Percentiles rank a stretch among this genome's conserved stretches.
Evolutionary conservation across 805 yeast genomes (phyloP).

Genomic region (Alloascoidea hylecoeti): DNA sequence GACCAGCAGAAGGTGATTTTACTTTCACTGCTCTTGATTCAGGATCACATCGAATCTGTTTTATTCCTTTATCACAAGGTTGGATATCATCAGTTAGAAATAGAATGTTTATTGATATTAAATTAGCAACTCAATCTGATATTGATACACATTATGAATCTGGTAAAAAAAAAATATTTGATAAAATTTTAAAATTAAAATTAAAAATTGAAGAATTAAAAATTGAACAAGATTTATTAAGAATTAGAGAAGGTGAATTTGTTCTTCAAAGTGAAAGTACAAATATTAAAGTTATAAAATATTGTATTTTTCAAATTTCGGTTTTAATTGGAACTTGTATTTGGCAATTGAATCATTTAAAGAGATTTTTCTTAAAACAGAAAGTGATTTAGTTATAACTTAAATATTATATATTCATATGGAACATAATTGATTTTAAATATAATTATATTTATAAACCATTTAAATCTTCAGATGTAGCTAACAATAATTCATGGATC

Average conservation of each 20-base stretch:
- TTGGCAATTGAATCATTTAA: conserved; percentile 67
- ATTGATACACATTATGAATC: conserved; percentile 49
- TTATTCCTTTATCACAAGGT: conserved; percentile 41
- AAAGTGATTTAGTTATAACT: conserved; percentile 55
- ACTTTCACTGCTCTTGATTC: conserved; percentile 71
- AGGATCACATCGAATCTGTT: conserved; percentile 78
- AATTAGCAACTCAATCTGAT: conserved; percentile 47
- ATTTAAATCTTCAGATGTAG: no score
- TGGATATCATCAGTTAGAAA: conserved; percentile 50
- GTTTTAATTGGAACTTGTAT: conserved; percentile 58
- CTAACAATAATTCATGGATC: no score
- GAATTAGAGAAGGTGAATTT: conserved; percentile 55
- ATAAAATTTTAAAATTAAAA: neutral
- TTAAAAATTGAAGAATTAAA: neutral
- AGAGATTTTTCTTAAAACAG: conserved; percentile 75
- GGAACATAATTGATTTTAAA: no score
- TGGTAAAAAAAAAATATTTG: conserved; percentile 2
- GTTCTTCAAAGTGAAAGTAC: conserved; percentile 68
- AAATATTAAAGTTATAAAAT: conserved; percentile 54
- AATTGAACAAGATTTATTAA: neutral
- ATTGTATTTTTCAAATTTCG: conserved; percentile 61
- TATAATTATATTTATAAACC: no score
- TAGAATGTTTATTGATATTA: conserved; percentile 63
- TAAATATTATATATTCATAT: no score
- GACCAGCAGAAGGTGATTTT: conserved; percentile 48